phyloP scores from a whole-genome alignment of 2,329 filamentous ascomycete genomes.

The Nothopassalora personata region DNA sequence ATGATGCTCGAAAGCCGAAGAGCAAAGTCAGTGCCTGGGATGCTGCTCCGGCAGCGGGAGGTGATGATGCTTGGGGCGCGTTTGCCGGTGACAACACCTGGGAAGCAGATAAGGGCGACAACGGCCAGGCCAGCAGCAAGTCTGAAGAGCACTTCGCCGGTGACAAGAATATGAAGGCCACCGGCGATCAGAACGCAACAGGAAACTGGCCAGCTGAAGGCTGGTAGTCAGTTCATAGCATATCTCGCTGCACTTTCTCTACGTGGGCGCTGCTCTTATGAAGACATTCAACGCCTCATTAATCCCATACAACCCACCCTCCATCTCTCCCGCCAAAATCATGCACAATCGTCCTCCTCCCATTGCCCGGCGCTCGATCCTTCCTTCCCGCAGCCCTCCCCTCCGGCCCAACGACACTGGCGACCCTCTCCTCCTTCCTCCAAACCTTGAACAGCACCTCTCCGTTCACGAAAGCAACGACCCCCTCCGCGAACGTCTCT shows the following conservation, averaged over 20 bases:
- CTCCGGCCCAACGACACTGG: slow-evolving; percentile 1
- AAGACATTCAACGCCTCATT: slow-evolving; percentile 8
- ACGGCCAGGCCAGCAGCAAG: background rate
- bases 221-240: slow-evolving; percentile 1
- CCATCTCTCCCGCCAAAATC: slow-evolving; percentile 39
- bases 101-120: slow-evolving; percentile 1
- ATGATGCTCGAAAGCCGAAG: background rate
- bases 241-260: too few relatives aligned
- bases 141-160: slow-evolving; percentile 7
- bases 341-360: slow-evolving; percentile 2
- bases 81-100: background rate
- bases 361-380: slow-evolving; percentile 23
- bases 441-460: slow-evolving; percentile 10
- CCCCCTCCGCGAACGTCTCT: slow-evolving; percentile 33
- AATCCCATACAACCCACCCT: slow-evolving; percentile 7
- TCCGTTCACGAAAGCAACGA: slow-evolving; percentile 39
- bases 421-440: background rate
- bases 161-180: slow-evolving; percentile 10
- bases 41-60: background rate
- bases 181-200: background rate
- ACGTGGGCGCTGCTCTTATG: background rate
- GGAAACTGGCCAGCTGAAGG: background rate
- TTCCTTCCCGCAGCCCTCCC: background rate
- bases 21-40: background rate
- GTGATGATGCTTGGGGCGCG: background rate